phyloP scores from a whole-genome alignment of 2,329 filamentous ascomycete species.

The Penicillium brasilianum region DNA sequence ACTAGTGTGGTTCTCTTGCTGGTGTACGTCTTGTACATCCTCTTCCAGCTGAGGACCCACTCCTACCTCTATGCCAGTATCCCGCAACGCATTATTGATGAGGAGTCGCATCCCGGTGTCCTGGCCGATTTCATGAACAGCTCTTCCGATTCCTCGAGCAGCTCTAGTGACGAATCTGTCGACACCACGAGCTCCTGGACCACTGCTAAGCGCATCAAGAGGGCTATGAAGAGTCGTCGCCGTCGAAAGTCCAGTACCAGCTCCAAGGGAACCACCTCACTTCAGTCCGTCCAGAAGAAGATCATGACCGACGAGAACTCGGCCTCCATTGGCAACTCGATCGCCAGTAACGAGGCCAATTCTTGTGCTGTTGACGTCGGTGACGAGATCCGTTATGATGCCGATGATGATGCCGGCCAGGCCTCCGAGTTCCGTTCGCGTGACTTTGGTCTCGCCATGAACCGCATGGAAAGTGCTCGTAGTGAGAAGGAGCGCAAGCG shows the following conservation, averaged over 20 bases:
- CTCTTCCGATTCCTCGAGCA: constrained; percentile 50
- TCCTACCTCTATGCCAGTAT: constrained; percentile 91
- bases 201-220: constrained; percentile 75
- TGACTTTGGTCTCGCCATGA: constrained; percentile 35
- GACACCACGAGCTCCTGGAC: constrained; percentile 70
- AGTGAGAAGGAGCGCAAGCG: constrained; percentile 27
- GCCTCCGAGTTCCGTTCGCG: constrained; percentile 33
- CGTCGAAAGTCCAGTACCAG: constrained; percentile 78
- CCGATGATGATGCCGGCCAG: constrained; percentile 31
- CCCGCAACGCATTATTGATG: constrained; percentile 89
- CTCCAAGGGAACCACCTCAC: constrained; percentile 57
- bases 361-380: constrained; percentile 34
- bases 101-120: constrained; percentile 84
- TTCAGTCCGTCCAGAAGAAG: constrained; percentile 26
- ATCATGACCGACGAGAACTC: constrained; percentile 28
- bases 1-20: constrained; percentile 85
- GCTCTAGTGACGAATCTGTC: constrained; percentile 70
- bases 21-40: constrained; percentile 80
- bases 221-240: constrained; percentile 72
- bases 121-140: constrained; percentile 77
- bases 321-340: constrained; percentile 31
- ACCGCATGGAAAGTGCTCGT: constrained; percentile 17
- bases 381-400: constrained; percentile 38
- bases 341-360: constrained; percentile 26
- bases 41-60: constrained; percentile 92